Evolutionary conservation across 2,329 filamentous ascomycete species (phyloP).

Genomic region (Claviceps sp.): DNA sequence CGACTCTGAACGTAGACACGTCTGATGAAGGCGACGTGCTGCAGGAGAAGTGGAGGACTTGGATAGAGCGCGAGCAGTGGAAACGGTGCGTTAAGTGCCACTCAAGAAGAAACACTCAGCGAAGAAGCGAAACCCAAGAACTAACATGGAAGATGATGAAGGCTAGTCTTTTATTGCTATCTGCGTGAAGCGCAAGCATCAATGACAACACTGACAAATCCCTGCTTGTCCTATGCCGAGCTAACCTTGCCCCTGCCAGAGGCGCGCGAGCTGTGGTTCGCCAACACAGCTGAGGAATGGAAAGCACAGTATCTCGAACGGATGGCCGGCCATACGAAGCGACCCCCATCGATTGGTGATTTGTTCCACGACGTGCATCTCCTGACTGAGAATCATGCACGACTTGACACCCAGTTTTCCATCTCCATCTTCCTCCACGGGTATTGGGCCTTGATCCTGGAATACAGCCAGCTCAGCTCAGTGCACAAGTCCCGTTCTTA

Average conservation of each 20-base stretch:
- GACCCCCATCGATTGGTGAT: constrained; percentile 39
- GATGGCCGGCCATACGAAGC: constrained; percentile 22
- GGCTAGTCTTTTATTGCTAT: constrained; percentile 51
- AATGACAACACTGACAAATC: constrained; percentile 51
- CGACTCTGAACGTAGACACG: constrained; percentile 33
- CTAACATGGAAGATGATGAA: constrained; percentile 9
- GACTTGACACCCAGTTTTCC: constrained; percentile 42
- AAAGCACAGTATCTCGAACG: constrained; percentile 42
- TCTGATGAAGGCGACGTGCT: constrained; percentile 43
- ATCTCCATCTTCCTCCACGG: constrained; percentile 50
- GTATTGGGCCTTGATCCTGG: constrained; percentile 52
- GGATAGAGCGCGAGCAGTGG: constrained; percentile 52
- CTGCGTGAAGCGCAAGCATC: constrained; percentile 53
- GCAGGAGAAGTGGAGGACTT: constrained; percentile 51
- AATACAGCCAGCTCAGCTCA: constrained; percentile 48
- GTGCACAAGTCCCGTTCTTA: constrained; percentile 35
- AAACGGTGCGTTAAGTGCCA: constrained; percentile 35
- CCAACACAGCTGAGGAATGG: constrained; percentile 50
- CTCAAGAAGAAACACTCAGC: neutral
- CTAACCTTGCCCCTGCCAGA: constrained; percentile 52
- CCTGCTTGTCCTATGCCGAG: constrained; percentile 56
- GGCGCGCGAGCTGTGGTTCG: constrained; percentile 50
- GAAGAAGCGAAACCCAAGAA: neutral
- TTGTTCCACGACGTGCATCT: constrained; percentile 42
- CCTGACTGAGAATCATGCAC: constrained; percentile 32